A percentile compares a stretch with the other conserved stretches of the same genome.
Conservation (phyloP, 495 filamentous ascomycete genomes). For the Penicillium paxilli region DNA sequence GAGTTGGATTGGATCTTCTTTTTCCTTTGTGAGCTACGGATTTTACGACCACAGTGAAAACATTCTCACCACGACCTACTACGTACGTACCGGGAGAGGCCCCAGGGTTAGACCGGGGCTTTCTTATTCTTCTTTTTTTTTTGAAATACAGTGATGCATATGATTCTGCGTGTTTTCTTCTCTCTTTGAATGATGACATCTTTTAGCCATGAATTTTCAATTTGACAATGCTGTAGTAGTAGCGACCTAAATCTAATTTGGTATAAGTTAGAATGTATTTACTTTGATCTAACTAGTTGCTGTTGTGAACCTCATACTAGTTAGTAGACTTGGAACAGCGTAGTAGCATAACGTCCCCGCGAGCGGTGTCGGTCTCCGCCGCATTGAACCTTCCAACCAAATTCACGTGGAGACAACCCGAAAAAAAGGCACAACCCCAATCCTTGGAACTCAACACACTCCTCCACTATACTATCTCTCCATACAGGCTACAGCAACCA, state of each 20-base stretch:
- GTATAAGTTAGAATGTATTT: no score
- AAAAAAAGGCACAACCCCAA: background rate
- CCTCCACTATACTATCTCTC: background rate
- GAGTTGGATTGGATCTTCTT: no score
- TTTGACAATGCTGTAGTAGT: background rate
- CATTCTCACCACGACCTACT: constrained; percentile 20
- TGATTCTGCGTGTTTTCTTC: constrained; percentile 12
- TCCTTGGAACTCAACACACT: background rate
- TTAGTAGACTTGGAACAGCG: no score
- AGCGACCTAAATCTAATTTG: no score
- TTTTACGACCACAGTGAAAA: constrained; percentile 31
- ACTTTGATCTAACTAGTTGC: no score
- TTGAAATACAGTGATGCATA: constrained; percentile 30
- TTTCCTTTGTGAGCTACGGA: constrained; percentile 30
- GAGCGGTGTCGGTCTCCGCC: no score
- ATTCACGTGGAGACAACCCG: no score
- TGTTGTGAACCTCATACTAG: no score
- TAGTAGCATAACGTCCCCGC: no score
- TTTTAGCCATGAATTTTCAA: background rate
- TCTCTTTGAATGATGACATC: background rate
- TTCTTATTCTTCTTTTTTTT: background rate
- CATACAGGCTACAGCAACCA: constrained; percentile 17
- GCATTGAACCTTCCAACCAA: no score
- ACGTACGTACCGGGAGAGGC: constrained; percentile 7
- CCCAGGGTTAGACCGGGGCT: background rate